Evolutionary conservation across 2,329 filamentous ascomycete genomes (phyloP).

Genomic region (Passalora sequoiae): DNA sequence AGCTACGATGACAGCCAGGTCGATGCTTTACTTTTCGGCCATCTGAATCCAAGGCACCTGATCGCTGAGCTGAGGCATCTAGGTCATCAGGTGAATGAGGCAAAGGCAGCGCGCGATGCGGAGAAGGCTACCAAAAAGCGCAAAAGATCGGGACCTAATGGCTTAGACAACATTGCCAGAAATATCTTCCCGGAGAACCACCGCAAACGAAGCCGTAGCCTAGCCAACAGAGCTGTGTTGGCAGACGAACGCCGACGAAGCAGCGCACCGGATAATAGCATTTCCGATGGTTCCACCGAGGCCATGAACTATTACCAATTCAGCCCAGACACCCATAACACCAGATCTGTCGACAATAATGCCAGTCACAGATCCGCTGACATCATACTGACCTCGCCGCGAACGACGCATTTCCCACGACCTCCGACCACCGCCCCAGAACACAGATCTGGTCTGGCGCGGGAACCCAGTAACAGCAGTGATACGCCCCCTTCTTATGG

Average conservation of each 20-base stretch:
- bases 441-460: slow-evolving; percentile 2
- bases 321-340: slow-evolving; percentile 5
- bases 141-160: slow-evolving; percentile 53
- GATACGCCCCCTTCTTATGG: slow-evolving; percentile 2
- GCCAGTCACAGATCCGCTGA: background rate
- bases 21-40: slow-evolving; percentile 77
- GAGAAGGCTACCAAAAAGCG: slow-evolving; percentile 54
- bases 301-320: slow-evolving; percentile 15
- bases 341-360: too few species aligned
- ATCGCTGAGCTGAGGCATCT: slow-evolving; percentile 71
- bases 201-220: slow-evolving; percentile 33
- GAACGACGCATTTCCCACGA: slow-evolving; percentile 14
- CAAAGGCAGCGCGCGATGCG: slow-evolving; percentile 32
- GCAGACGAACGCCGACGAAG: slow-evolving; percentile 19
- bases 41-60: slow-evolving; percentile 77
- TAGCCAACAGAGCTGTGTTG: slow-evolving; percentile 19
- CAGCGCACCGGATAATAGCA: slow-evolving; percentile 15
- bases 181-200: slow-evolving; percentile 22
- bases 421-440: slow-evolving; percentile 5
- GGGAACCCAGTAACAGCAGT: slow-evolving; percentile 4
- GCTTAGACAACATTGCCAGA: slow-evolving; percentile 22
- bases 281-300: slow-evolving; percentile 10
- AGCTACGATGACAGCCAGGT: slow-evolving; percentile 79
- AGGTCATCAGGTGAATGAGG: slow-evolving; percentile 63
- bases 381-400: slow-evolving; percentile 18